Evolutionary conservation across 305 asterid species (phyloP), one percentile per base, ranked within the genome.

Genomic region (Solanum aculeatissimum): DNA sequence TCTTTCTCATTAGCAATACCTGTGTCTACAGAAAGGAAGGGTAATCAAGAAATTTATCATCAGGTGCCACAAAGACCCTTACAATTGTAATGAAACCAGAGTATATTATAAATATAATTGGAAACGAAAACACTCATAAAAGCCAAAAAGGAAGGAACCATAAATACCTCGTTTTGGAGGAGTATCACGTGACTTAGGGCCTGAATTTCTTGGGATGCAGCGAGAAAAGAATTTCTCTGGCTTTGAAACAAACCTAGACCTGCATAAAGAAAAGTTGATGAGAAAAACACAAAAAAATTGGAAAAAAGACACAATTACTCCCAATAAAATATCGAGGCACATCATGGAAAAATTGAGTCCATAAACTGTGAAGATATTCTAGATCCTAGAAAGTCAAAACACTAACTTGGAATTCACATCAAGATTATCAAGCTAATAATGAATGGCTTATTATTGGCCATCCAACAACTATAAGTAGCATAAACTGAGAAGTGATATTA

Each of bases 1-100:
- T 97, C 98, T 89, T 94, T 94, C 92, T 97, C 99, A 58, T 95
- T 97, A 84, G 99, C 99, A 84, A 97, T 97, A 65, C 99, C 99
- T 3, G 99, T 97, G 88, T 97, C 99, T 97, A 90, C 62, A 72
- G 80, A 60, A 75, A 83, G 38, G 51, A 55, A 78, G 58, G 57
- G 85, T 7, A 53, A 51, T 47, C 23, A 19, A 62, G 42, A 58
- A 43, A 75, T 0, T 72, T 43, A 72, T 83, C 27, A 62, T 82
- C 85, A 89, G 45, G 42, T 60, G 65, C 70, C 19, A 72, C 81
- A 21, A 35, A 60, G 53, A 87, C 69, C 35, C 54, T 63, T 49
- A 85, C 70, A 65, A n/a, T 57, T 49, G 38, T 63, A 55, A 70
- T 43, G 55, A 21, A 2, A 81, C 12, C 25, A 42, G 27, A 45